A percentile compares a stretch with the other conserved stretches of the same genome.
Evolutionary conservation across 208 protist genomes (phyloP).

Genomic region (Trypanosoma cruzi): DNA sequence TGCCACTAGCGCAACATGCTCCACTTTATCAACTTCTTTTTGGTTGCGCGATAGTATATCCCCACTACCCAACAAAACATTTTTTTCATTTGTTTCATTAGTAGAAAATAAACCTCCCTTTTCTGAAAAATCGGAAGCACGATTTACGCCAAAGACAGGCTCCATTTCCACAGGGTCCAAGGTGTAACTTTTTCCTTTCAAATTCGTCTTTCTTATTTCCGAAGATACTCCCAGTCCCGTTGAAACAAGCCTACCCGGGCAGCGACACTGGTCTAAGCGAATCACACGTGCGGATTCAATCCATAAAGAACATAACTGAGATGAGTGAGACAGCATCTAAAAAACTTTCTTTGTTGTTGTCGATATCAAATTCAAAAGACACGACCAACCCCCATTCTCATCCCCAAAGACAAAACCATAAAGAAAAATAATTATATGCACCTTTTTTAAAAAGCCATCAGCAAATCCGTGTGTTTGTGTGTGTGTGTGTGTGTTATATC

Average conservation of each 20-base stretch:
- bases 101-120: background rate
- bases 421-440: background rate
- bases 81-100: background rate
- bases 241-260: slow-evolving; percentile 8
- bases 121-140: background rate
- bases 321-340: slow-evolving; percentile 1
- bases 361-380: background rate
- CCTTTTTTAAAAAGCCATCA: background rate
- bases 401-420: too few species aligned
- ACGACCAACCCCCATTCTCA: background rate
- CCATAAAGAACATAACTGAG: background rate
- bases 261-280: background rate
- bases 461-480: background rate
- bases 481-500: too few species aligned
- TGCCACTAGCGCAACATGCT: background rate
- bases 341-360: background rate
- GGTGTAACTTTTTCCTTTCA: slow-evolving; percentile 18
- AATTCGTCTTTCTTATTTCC: background rate
- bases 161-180: slow-evolving; percentile 35
- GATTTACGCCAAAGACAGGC: slow-evolving; percentile 17
- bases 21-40: background rate
- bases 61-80: background rate
- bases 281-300: background rate
- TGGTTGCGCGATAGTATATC: background rate
- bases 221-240: background rate